A percentile compares a stretch with the other conserved stretches of the same genome.
These are phyloP conservation scores for Scutellaria baicalensis DNA, from an alignment of 257 asterid species.

Conservation along the genomic window DNA sequence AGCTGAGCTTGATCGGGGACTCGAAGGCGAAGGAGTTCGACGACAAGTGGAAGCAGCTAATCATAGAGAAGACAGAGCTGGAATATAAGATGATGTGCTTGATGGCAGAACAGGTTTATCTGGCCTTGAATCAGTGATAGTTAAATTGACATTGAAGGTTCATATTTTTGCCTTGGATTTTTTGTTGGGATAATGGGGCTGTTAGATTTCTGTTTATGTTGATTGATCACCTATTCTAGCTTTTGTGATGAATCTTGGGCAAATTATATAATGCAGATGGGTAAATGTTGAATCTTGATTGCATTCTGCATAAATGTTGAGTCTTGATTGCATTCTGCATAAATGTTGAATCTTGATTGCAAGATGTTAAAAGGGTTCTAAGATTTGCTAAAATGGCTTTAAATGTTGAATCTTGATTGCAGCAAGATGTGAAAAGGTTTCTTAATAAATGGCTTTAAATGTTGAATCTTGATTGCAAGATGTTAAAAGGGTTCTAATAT, in stretches of 20 bases:
- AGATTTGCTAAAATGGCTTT: no score
- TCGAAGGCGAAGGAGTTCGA: conserved; percentile 46
- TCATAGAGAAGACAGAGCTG: conserved; percentile 31
- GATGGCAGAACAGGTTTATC: conserved; percentile 28
- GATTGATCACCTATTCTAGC: background rate
- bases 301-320: background rate
- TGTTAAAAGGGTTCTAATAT: no score
- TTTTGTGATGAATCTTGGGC: background rate
- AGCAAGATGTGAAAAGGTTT: no score
- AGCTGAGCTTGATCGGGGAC: conserved; percentile 28
- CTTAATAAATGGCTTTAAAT: no score
- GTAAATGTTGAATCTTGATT: background rate
- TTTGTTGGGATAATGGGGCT: background rate
- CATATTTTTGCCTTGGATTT: background rate
- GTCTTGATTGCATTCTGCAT: background rate
- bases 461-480: no score
- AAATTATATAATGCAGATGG: background rate
- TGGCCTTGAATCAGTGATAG: conserved; percentile 19
- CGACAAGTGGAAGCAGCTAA: conserved; percentile 52
- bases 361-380: no score
- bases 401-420: no score
- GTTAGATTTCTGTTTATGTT: background rate
- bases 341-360: background rate
- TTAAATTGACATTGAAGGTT: background rate
- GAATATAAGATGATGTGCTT: conserved; percentile 25